These are phyloP conservation scores for Septoria petroselini DNA, from an alignment of 2,329 filamentous ascomycete genomes.

Conservation along the genomic window DNA sequence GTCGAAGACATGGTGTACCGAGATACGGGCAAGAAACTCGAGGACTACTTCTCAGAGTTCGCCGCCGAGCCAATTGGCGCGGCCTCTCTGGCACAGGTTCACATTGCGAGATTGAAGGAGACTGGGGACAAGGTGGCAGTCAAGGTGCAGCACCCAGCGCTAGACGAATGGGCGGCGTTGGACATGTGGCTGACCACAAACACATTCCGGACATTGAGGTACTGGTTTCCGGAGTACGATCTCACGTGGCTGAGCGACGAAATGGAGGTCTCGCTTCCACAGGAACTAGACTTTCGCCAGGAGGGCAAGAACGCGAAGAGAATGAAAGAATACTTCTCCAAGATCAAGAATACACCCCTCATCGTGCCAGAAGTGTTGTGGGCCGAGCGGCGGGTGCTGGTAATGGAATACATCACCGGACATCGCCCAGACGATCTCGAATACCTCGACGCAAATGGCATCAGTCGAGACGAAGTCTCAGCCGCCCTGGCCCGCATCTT, in stretches of 20 bases:
- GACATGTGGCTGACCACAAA: slow-evolving; percentile 84
- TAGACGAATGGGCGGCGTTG: slow-evolving; percentile 85
- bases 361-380: slow-evolving; percentile 87
- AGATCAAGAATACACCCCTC: slow-evolving; percentile 71
- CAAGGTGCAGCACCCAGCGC: slow-evolving; percentile 88
- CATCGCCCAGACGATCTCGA: slow-evolving; percentile 82
- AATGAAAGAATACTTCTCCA: slow-evolving; percentile 75
- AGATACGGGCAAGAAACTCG: slow-evolving; percentile 76
- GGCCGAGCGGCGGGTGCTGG: slow-evolving; percentile 82
- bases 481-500: slow-evolving; percentile 87
- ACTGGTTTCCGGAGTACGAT: slow-evolving; percentile 96
- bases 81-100: slow-evolving; percentile 90
- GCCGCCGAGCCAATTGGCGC: slow-evolving; percentile 78
- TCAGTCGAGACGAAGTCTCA: slow-evolving; percentile 93
- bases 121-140: slow-evolving; percentile 86
- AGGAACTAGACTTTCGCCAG: slow-evolving; percentile 83
- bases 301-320: slow-evolving; percentile 82
- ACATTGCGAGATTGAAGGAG: slow-evolving; percentile 77
- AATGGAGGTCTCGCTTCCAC: slow-evolving; percentile 85
- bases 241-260: slow-evolving; percentile 92
- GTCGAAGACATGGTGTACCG: slow-evolving; percentile 80
- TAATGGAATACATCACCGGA: slow-evolving; percentile 92
- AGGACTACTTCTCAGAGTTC: slow-evolving; percentile 84
- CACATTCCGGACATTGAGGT: slow-evolving; percentile 84
- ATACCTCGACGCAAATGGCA: slow-evolving; percentile 79